These are phyloP conservation scores for Bidens hawaiensis DNA, from an alignment of 140 eudicot species.

Conservation along the genomic window DNA sequence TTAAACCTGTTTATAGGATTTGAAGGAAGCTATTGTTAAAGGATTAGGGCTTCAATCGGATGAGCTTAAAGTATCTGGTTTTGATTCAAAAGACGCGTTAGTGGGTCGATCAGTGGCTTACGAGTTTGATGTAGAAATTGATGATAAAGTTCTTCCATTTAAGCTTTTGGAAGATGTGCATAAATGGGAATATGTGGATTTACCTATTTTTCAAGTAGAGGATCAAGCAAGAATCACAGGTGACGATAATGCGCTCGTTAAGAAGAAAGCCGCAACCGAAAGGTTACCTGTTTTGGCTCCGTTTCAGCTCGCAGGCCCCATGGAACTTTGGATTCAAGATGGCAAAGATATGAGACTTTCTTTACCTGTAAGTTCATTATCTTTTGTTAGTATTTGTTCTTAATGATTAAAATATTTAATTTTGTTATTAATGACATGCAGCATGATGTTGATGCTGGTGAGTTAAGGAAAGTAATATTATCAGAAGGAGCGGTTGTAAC, in stretches of 20 bases:
- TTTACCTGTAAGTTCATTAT: constrained; percentile 54
- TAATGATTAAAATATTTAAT: background rate
- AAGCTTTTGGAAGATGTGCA: constrained; percentile 84
- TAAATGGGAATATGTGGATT: constrained; percentile 83
- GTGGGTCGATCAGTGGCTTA: constrained; percentile 77
- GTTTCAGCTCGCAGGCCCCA: constrained; percentile 85
- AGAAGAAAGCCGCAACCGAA: constrained; percentile 28
- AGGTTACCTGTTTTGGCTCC: constrained; percentile 72
- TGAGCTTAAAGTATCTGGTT: constrained; percentile 68
- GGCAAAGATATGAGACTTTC: constrained; percentile 80
- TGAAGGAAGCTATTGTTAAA: constrained; percentile 82
- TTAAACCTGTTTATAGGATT: constrained; percentile 39
- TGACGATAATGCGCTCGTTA: constrained; percentile 50
- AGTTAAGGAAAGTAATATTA: constrained; percentile 69
- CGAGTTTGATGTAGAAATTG: constrained; percentile 87
- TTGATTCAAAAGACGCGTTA: constrained; percentile 68
- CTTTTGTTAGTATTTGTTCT: background rate
- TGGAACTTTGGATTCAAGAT: constrained; percentile 95
- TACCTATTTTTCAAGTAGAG: constrained; percentile 65
- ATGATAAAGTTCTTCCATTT: constrained; percentile 63
- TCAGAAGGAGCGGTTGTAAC: constrained; percentile 99
- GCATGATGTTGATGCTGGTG: constrained; percentile 99
- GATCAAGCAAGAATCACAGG: constrained; percentile 31
- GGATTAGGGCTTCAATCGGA: constrained; percentile 87
- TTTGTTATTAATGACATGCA: constrained; percentile 23